Percentiles rank a stretch among this genome's conserved stretches.
phyloP scores from a whole-genome alignment of 2,329 filamentous ascomycete genomes.

The Lachnellula suecica region DNA sequence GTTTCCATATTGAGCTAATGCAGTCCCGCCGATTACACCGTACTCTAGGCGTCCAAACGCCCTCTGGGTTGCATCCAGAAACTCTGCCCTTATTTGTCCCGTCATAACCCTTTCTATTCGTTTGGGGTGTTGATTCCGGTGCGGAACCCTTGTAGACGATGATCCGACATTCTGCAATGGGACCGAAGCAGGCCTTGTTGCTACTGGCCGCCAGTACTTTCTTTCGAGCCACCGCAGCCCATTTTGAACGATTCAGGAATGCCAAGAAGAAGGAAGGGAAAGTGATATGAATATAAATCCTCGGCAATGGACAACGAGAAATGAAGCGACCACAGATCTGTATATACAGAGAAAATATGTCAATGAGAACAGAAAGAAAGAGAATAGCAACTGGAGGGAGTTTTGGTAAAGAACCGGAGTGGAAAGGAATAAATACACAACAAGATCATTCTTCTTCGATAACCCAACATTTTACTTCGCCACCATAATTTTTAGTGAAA shows the following conservation, averaged over 20 bases:
- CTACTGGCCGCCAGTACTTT: not conserved
- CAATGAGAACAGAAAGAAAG: no score
- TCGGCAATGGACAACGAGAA: no score
- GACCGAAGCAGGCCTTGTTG: not conserved
- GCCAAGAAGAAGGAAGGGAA: not conserved
- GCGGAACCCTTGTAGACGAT: not conserved
- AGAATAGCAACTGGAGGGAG: no score
- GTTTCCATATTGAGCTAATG: constrained; percentile 1
- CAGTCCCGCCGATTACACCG: constrained; percentile 1
- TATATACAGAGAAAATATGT: no score
- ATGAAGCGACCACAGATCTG: no score
- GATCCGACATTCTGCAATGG: not conserved
- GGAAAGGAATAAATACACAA: no score
- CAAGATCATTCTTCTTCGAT: no score
- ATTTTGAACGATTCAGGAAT: not conserved
- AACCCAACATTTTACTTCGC: no score
- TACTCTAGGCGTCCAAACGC: constrained; percentile 2
- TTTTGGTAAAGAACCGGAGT: no score
- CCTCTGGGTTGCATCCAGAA: not conserved
- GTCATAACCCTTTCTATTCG: not conserved
- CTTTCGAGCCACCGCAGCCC: not conserved
- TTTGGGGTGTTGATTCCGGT: not conserved
- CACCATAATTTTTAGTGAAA: not conserved
- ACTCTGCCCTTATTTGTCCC: constrained; percentile 1
- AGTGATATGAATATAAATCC: no score